Evolutionary conservation across 192 early-diverging fungal genomes (phyloP), one percentile per base, ranked within the genome.

Genomic region (Gamsiella multidivaricata): DNA sequence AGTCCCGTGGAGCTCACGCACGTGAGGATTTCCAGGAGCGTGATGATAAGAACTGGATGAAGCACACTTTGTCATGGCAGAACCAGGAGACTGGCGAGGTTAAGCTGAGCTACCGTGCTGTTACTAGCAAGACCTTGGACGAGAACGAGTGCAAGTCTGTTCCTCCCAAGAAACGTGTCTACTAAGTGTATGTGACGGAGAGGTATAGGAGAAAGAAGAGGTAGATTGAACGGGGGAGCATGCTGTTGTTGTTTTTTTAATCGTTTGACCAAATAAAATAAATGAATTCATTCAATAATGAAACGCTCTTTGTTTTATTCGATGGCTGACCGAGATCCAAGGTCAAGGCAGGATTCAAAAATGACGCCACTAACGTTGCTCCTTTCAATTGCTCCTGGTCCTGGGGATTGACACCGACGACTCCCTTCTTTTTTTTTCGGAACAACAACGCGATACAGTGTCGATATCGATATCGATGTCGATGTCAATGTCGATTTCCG

Each of bases 1-100:
- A 99, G 84, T 96, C 94, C 18, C 95, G 97, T 69, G 97, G 97
- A 79, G 96, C 96, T 31, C 97, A 99, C 84, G 95, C 96, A 26
- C 95, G 96, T 81, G 96, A 97, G 84, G 97, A 99, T 87, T 98
- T 76, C 79, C 80, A 86, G 46, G 90, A 90, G 6, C 94, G 96
- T 80, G 89, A 97, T 85, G 97, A 99, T 81, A 80, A 85, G 57
- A 86, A 95, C 72, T 99, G 95, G 96, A 96, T 97, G 95, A 98
- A 97, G 90, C 97, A 99, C 88, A 96, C 95, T 59, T 87, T 99
- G 49, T 96, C 97, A 45, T 96, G 91, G 88, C 92, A 95, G 87
- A 85, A 94, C 79, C 92, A 91, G 64, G 83, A 93, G 65, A 89
- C 90, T 57, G 87, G 89, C 50, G 82, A 89, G 12, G 90, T 94